Percentiles rank a stretch among this genome's conserved stretches.
Evolutionary conservation across 1,139 yeast species (phyloP).

Genomic region (Taphrina deformans): DNA sequence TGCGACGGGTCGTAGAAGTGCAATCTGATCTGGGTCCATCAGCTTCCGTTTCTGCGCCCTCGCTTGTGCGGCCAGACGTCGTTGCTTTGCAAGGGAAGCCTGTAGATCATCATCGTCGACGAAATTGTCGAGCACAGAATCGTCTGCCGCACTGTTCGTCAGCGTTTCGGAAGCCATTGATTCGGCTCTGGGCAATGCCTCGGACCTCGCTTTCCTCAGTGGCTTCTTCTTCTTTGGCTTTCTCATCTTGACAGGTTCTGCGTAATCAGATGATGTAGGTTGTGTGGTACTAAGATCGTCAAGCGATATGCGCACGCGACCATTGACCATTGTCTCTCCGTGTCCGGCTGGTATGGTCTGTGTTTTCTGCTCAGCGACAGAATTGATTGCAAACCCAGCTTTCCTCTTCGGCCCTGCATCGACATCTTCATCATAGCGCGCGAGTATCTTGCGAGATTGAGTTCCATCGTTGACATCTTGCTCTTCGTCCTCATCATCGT

Average conservation of each 20-base stretch:
- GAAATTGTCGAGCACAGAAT: too few species aligned
- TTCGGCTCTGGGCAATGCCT: neutral
- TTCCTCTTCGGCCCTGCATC: conserved; percentile 37
- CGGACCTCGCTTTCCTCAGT: conserved; percentile 39
- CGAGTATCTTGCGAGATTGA: conserved; percentile 38
- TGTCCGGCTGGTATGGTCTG: conserved; percentile 16
- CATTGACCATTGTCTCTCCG: conserved; percentile 24
- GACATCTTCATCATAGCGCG: conserved; percentile 42
- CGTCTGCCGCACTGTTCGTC: too few species aligned
- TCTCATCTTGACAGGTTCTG: conserved; percentile 52
- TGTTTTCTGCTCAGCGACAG: conserved; percentile 25
- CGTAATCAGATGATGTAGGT: conserved; percentile 34
- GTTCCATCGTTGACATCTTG: conserved; percentile 43
- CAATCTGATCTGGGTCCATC: conserved; percentile 48
- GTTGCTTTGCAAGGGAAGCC: conserved; percentile 48
- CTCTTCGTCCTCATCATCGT: conserved; percentile 40
- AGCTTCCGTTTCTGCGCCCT: conserved; percentile 45
- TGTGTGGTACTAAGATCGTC: neutral
- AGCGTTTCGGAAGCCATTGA: conserved; percentile 6
- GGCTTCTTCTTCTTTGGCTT: conserved; percentile 47
- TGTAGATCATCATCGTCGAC: conserved; percentile 57
- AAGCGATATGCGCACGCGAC: neutral
- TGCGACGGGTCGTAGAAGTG: conserved; percentile 5
- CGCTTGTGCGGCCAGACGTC: conserved; percentile 46
- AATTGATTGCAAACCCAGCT: conserved; percentile 42